Evolutionary conservation across 164 flowering plant genomes (phyloP).

Genomic region (Macadamia tetraphylla): DNA sequence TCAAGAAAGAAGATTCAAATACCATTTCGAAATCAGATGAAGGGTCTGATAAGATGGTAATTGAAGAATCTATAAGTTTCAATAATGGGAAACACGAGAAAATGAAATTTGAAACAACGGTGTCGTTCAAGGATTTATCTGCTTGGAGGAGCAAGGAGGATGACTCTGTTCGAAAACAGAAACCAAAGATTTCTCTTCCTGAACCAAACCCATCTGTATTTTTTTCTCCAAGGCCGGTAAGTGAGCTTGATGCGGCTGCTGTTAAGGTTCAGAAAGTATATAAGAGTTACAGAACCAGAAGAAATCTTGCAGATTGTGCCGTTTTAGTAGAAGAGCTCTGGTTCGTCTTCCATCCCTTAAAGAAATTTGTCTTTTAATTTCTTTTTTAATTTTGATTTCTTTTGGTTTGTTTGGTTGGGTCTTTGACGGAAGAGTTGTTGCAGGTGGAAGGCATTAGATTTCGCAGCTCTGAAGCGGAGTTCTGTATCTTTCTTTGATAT

Average conservation of each 20-base stretch:
- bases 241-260: constrained; percentile 58
- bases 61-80: constrained; percentile 30
- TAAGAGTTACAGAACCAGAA: constrained; percentile 65
- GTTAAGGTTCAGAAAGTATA: constrained; percentile 62
- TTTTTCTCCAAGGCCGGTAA: constrained; percentile 26
- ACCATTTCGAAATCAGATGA: constrained; percentile 5
- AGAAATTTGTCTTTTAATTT: background rate
- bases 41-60: constrained; percentile 13
- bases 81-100: constrained; percentile 29
- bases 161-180: background rate
- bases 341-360: constrained; percentile 25
- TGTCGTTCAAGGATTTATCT: constrained; percentile 22
- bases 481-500: constrained; percentile 46
- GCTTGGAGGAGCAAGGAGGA: constrained; percentile 5
- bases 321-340: constrained; percentile 72
- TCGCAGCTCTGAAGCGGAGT: constrained; percentile 42
- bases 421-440: constrained; percentile 5
- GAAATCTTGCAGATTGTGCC: constrained; percentile 76
- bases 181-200: constrained; percentile 4
- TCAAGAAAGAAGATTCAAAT: constrained; percentile 26
- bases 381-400: constrained; percentile 2
- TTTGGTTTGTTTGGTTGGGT: background rate
- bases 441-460: constrained; percentile 75
- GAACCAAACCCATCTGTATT: constrained; percentile 7
- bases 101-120: constrained; percentile 15